A percentile compares a stretch with the other conserved stretches of the same genome.
These are phyloP conservation scores for Thoreauomyces humboldtii DNA, from an alignment of 192 early-diverging fungal species.

Conservation along the genomic window DNA sequence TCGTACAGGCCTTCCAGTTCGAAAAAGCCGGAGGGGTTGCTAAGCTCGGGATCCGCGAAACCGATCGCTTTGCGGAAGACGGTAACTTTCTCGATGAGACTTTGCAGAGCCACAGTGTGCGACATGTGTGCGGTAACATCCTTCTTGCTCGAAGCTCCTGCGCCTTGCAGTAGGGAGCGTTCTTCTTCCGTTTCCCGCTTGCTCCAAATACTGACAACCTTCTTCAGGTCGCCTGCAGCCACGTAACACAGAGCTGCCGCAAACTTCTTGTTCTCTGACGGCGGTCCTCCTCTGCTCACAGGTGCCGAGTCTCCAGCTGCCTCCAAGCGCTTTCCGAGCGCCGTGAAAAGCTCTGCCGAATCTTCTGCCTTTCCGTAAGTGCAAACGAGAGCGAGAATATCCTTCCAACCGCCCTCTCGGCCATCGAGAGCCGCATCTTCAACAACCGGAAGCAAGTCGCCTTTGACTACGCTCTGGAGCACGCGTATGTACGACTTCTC, in stretches of 20 bases:
- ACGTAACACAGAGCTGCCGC: conserved; percentile 81
- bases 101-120: conserved; percentile 62
- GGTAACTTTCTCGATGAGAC: conserved; percentile 85
- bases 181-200: conserved; percentile 33
- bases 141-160: neutral
- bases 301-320: neutral
- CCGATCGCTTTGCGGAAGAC: conserved; percentile 91
- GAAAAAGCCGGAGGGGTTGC: conserved; percentile 37
- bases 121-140: conserved; percentile 38
- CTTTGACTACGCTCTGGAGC: conserved; percentile 75
- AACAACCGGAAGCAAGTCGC: conserved; percentile 80
- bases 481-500: conserved; percentile 80
- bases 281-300: neutral
- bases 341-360: conserved; percentile 37
- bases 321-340: conserved; percentile 46
- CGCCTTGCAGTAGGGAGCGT: conserved; percentile 21
- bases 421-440: conserved; percentile 67
- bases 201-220: conserved; percentile 79
- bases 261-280: conserved; percentile 42
- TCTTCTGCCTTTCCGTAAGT: conserved; percentile 89
- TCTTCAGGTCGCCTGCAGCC: conserved; percentile 76
- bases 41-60: conserved; percentile 77
- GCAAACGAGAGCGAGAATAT: conserved; percentile 88
- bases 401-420: conserved; percentile 72
- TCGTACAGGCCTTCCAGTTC: conserved; percentile 73